Evolutionary conservation across 257 asterid genomes (phyloP), one percentile per base, ranked within the genome.

Genomic region (Anisodus acutangulus): DNA sequence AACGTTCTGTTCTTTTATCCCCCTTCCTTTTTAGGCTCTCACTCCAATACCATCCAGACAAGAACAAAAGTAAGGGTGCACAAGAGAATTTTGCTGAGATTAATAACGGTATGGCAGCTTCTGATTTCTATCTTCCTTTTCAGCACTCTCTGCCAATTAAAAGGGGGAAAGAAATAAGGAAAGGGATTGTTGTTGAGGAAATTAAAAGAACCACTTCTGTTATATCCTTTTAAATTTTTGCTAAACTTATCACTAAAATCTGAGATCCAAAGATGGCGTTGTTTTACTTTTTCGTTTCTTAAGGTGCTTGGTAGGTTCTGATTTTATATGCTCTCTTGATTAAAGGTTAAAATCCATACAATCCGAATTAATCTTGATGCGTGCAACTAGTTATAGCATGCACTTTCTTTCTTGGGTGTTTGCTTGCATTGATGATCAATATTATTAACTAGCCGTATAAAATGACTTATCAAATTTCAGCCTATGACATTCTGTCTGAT

Each of bases 21-120:
- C 41, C n/a, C 45, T 63, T 78, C 51, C 37, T 57, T 67, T 85
- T 83, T 89, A 97, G 98, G 92, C 89, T 95, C 68, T 97, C 99
- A 17, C 97, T 97, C 79, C 88, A 93, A 86, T 97, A 97, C 88
- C 99, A 97, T 89, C 99, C 99, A 1, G 99, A 97, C 87, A 97
- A 97, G 87, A 97, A 97, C 93, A 97, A 97, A 89, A 87, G 85
- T 74, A 93, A 97, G 90, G 97, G 97, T 59, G 98, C 99, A 63
- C 97, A 95, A 69, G 97, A 89, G 88, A 97, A 95, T 89, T 97
- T 97, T 86, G 88, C 97, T 8, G 99, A 97, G 92, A 95, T 97
- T 63, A 97, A 95, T 85, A 97, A 97, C 15, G 99, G 99, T 96
- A 92, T 45, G 35, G 0, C 31, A 59, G 41, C 69, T 58, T 37